phyloP scores from a whole-genome alignment of 306 rosid species.

The Cyamopsis tetragonoloba region DNA sequence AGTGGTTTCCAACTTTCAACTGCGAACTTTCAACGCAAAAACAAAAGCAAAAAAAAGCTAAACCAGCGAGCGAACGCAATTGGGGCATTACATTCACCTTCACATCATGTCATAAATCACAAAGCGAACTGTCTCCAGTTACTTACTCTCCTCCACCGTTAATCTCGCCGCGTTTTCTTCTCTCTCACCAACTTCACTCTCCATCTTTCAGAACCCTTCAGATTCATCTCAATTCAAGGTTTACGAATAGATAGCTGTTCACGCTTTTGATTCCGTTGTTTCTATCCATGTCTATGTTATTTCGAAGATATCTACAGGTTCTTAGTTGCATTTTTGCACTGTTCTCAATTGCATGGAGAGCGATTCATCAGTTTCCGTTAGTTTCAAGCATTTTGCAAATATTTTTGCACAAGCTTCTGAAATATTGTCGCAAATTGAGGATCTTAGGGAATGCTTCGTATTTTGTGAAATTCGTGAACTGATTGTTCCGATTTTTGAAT shows the following conservation, averaged over 20 bases:
- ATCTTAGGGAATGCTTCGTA: not conserved
- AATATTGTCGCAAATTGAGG: conserved; percentile 18
- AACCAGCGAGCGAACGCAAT: conserved; percentile 15
- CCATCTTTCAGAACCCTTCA: conserved; percentile 13
- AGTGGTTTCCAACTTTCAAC: conserved; percentile 23
- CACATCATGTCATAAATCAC: not conserved
- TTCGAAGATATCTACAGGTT: conserved; percentile 4
- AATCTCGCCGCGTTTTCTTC: conserved; percentile 24
- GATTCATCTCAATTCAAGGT: conserved; percentile 39
- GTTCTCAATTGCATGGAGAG: not conserved
- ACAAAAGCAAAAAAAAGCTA: not conserved
- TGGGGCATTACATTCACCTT: conserved; percentile 20
- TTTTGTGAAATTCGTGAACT: not conserved
- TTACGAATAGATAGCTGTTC: not conserved
- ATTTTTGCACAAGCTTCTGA: not conserved
- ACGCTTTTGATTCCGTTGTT: not conserved
- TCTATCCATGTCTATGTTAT: not conserved
- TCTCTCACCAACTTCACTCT: conserved; percentile 20
- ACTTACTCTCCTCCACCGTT: conserved; percentile 30
- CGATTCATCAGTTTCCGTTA: conserved; percentile 9
- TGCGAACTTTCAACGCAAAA: conserved; percentile 18
- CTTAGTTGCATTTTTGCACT: not conserved
- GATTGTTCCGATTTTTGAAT: not conserved
- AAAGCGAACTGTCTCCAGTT: conserved; percentile 21
- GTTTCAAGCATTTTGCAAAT: conserved; percentile 12